These are phyloP conservation scores for Ceratobasidium sp. DNA, from an alignment of 1,284 basidiomycete species.

Conservation along the genomic window DNA sequence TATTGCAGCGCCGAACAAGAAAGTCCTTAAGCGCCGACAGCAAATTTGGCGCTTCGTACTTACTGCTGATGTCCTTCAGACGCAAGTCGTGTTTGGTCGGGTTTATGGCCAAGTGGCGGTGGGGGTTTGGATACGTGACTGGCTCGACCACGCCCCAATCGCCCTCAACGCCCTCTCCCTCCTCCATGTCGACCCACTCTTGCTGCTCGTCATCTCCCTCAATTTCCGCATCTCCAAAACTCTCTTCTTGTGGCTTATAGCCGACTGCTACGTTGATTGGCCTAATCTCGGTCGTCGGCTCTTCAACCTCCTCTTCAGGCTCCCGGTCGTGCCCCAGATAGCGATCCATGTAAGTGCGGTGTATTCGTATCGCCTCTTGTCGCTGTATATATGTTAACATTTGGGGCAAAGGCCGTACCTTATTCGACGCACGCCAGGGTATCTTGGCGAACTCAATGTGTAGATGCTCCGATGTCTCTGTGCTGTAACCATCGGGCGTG, in stretches of 20 bases:
- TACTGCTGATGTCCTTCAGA: not conserved
- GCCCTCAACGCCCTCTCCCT: not conserved
- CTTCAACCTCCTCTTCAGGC: not conserved
- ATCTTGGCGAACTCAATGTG: conserved; percentile 14
- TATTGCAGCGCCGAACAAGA: too few relatives aligned
- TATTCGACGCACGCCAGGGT: conserved; percentile 14
- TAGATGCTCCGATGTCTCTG: conserved; percentile 38
- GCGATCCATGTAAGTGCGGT: conserved; percentile 2
- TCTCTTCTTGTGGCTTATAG: too few relatives aligned
- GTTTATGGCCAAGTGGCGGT: too few relatives aligned
- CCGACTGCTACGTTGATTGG: too few relatives aligned
- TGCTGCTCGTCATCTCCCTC: not conserved
- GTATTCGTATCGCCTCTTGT: conserved; percentile 1
- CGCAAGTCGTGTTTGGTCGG: not conserved
- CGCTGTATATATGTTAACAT: conserved; percentile 16
- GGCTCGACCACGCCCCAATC: not conserved
- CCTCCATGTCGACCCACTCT: too few relatives aligned
- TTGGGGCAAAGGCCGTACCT: conserved; percentile 2
- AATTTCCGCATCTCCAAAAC: not conserved
- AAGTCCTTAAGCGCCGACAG: not conserved
- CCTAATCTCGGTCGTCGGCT: too few relatives aligned
- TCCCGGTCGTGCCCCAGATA: not conserved
- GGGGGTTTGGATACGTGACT: too few relatives aligned
- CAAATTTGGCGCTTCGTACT: not conserved
- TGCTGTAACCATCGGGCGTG: conserved; percentile 38